Evolutionary conservation across 1,284 basidiomycete species (phyloP).

Genomic region (Apiotrichum laibachii): DNA sequence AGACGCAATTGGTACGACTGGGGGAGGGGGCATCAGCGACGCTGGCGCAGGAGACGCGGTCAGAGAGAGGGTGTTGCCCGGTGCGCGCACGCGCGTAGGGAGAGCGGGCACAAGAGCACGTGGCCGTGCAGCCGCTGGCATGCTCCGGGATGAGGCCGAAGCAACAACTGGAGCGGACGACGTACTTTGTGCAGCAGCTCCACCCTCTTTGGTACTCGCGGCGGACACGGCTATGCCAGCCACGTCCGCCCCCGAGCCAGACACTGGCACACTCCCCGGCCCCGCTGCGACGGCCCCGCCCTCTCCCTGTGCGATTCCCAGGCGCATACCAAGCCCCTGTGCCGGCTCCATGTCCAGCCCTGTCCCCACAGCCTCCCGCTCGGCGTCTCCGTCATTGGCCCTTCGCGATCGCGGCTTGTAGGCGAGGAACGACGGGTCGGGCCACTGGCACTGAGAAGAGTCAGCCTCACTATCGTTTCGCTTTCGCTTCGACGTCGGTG

Average conservation of each 20-base stretch:
- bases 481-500: too few species aligned
- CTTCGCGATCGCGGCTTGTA: conserved; percentile 2
- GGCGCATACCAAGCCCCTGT: neutral
- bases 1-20: neutral
- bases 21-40: neutral
- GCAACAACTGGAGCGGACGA: neutral
- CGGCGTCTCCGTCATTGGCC: neutral
- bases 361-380: neutral
- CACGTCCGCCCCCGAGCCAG: too few species aligned
- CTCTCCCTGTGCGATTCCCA: neutral
- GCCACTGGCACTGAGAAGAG: conserved; percentile 4
- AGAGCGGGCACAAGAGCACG: neutral
- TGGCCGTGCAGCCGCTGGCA: neutral
- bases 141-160: neutral
- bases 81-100: neutral
- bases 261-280: too few species aligned
- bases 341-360: neutral
- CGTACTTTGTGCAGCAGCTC: neutral
- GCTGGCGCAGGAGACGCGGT: conserved; percentile 1
- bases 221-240: neutral
- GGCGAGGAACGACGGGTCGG: conserved; percentile 5
- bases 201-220: neutral
- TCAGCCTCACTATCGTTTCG: neutral
- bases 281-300: too few species aligned
- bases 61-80: neutral